These are phyloP conservation scores for Laburnicola sp. DNA, from an alignment of 2,329 filamentous ascomycete genomes.

Conservation along the genomic window DNA sequence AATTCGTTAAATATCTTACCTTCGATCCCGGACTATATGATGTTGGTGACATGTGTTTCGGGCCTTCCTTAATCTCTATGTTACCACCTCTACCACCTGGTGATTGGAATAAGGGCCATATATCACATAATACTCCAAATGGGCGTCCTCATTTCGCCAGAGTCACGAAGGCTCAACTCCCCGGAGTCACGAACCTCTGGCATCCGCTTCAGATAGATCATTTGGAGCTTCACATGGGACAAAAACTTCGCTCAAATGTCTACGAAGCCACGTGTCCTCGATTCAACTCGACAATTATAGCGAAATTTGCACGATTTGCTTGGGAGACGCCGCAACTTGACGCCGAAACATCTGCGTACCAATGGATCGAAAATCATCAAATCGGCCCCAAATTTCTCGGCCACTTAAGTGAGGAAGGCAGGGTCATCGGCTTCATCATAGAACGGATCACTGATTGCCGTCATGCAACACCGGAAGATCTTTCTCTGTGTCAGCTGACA, in stretches of 20 bases:
- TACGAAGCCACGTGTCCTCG: conserved; percentile 15
- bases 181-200: conserved; percentile 43
- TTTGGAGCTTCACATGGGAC: conserved; percentile 32
- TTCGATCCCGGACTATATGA: conserved; percentile 43
- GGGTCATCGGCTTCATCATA: conserved; percentile 48
- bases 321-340: conserved; percentile 46
- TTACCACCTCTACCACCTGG: conserved; percentile 47
- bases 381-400: conserved; percentile 48
- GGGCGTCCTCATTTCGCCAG: conserved; percentile 34
- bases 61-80: conserved; percentile 34
- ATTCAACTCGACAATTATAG: conserved; percentile 26
- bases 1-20: conserved; percentile 48
- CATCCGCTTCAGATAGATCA: conserved; percentile 42
- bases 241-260: conserved; percentile 16
- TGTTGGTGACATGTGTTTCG: conserved; percentile 40
- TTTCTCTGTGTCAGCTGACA: conserved; percentile 4
- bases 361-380: conserved; percentile 39
- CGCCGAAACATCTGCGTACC: conserved; percentile 45
- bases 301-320: conserved; percentile 46
- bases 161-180: conserved; percentile 28
- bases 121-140: conserved; percentile 30
- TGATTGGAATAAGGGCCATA: conserved; percentile 48
- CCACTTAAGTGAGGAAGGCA: conserved; percentile 44
- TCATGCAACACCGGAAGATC: conserved; percentile 7
- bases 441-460: conserved; percentile 25